These are phyloP conservation scores for Mycena galericulata DNA, from an alignment of 768 basidiomycete species.

Conservation along the genomic window DNA sequence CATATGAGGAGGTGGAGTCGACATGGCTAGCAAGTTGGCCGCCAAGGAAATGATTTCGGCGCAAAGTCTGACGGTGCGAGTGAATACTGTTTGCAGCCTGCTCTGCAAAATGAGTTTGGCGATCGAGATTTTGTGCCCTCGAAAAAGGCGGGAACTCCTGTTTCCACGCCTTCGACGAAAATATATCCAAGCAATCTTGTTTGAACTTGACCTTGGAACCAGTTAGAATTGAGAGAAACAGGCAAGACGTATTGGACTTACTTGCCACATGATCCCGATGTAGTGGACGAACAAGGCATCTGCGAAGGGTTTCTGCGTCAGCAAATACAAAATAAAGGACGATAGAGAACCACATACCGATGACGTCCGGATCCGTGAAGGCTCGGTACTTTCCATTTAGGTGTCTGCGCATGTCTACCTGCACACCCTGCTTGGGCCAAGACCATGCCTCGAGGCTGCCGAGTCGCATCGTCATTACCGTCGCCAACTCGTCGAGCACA, in stretches of 20 bases:
- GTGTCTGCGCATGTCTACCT: constrained; percentile 59
- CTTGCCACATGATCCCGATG: constrained; percentile 57
- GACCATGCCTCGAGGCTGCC: constrained; percentile 54
- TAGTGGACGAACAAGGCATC: constrained; percentile 59
- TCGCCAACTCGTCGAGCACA: constrained; percentile 49
- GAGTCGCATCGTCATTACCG: constrained; percentile 60
- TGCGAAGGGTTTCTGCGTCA: too few species aligned
- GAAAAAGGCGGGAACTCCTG: constrained; percentile 32
- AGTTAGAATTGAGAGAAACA: too few species aligned
- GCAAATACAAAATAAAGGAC: too few species aligned
- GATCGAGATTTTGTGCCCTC: constrained; percentile 32
- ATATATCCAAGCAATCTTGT: constrained; percentile 42
- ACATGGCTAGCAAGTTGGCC: constrained; percentile 41
- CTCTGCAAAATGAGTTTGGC: constrained; percentile 39
- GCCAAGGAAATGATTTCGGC: constrained; percentile 47
- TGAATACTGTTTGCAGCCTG: constrained; percentile 43
- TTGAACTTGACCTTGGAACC: too few species aligned
- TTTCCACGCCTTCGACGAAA: constrained; percentile 54
- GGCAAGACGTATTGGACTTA: too few species aligned
- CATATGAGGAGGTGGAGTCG: constrained; percentile 36
- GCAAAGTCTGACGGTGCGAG: constrained; percentile 39
- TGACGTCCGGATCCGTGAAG: constrained; percentile 61
- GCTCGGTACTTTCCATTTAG: constrained; percentile 63
- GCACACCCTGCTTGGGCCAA: constrained; percentile 57
- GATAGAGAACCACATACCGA: too few species aligned